Evolutionary conservation across 257 asterid species (phyloP).

Genomic region (Striga asiatica): DNA sequence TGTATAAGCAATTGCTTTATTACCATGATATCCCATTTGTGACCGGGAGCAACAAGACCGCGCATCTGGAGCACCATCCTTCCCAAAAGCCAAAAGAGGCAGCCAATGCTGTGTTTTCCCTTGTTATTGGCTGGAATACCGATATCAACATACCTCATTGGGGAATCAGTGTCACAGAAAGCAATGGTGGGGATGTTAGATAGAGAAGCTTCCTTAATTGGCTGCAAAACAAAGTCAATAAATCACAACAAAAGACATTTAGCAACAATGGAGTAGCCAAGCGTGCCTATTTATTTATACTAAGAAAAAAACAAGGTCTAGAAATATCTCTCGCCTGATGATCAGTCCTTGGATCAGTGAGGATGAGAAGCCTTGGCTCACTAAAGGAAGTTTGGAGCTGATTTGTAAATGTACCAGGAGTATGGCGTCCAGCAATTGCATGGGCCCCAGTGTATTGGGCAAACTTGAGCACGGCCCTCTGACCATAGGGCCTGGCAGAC

Average conservation of each 20-base stretch:
- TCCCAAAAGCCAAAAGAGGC: neutral
- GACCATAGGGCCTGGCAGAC: neutral
- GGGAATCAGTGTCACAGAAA: neutral
- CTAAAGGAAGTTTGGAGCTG: neutral
- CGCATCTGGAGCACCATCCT: neutral
- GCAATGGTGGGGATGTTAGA: neutral
- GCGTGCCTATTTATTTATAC: no score
- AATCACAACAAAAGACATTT: neutral
- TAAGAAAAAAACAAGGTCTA: neutral
- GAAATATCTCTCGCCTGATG: neutral
- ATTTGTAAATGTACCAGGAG: neutral
- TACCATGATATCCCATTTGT: neutral
- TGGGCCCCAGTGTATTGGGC: neutral
- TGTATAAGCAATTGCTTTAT: neutral
- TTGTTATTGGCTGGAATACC: neutral
- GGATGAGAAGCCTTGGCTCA: neutral
- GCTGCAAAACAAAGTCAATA: neutral
- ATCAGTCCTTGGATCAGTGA: neutral
- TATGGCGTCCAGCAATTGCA: neutral
- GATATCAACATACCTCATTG: neutral
- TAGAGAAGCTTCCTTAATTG: neutral
- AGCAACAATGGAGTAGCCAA: neutral
- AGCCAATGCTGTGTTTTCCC: neutral
- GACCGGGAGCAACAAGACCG: neutral
- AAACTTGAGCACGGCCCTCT: neutral